phyloP scores from a whole-genome alignment of 2,329 filamentous ascomycete genomes.

The Fusarium oxysporum region DNA sequence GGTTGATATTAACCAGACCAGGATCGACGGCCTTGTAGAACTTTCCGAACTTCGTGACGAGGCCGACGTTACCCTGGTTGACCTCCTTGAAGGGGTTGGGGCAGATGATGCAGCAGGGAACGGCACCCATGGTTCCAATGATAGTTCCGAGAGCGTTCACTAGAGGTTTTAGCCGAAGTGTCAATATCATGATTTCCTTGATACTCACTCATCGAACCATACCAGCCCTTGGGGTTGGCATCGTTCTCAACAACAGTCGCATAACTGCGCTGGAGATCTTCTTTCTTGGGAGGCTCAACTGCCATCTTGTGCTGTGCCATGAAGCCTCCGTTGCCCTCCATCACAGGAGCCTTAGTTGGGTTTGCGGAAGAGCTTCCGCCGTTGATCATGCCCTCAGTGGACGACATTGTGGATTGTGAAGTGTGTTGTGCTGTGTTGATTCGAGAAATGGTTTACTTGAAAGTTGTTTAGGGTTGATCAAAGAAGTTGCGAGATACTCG shows the following conservation, averaged over 20 bases:
- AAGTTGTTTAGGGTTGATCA: neutral
- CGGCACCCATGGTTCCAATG: constrained; percentile 83
- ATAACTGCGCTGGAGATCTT: constrained; percentile 88
- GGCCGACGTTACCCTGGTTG: constrained; percentile 90
- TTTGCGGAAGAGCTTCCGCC: constrained; percentile 47
- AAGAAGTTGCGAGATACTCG: neutral
- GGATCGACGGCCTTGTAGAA: constrained; percentile 98
- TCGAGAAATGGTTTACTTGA: neutral
- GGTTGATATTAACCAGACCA: constrained; percentile 97
- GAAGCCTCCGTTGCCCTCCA: constrained; percentile 55
- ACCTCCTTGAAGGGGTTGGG: constrained; percentile 97
- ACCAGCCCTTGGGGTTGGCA: constrained; percentile 84
- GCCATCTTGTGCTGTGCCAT: constrained; percentile 67
- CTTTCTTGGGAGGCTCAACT: constrained; percentile 82
- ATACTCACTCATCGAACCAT: constrained; percentile 82
- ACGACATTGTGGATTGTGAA: constrained; percentile 28
- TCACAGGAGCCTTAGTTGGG: constrained; percentile 44
- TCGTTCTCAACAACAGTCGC: constrained; percentile 74
- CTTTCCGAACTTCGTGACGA: constrained; percentile 94
- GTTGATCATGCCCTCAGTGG: constrained; percentile 41
- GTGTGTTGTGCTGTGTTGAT: neutral
- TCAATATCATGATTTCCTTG: neutral
- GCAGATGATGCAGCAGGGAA: constrained; percentile 91
- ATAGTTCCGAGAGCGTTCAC: constrained; percentile 79
- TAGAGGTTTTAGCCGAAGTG: constrained; percentile 42